A percentile compares a stretch with the other conserved stretches of the same genome.
phyloP scores from a whole-genome alignment of 768 basidiomycete genomes.

The Pleurotus citrinopileatus region DNA sequence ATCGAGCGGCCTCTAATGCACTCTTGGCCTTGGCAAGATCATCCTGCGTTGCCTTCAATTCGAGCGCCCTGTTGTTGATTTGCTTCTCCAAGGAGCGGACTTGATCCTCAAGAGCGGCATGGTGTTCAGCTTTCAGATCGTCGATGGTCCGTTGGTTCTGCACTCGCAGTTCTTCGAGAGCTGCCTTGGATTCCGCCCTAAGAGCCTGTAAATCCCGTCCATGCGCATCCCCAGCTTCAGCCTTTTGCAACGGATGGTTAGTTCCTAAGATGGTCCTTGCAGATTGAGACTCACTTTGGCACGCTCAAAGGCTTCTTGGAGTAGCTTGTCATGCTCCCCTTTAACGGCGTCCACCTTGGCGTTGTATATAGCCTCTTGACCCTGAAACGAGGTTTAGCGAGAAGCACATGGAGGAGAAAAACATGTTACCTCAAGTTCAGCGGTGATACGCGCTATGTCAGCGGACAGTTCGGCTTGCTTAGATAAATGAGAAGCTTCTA shows the following conservation, averaged over 20 bases:
- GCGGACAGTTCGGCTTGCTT: constrained; percentile 51
- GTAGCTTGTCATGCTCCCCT: constrained; percentile 56
- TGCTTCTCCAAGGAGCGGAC: constrained; percentile 59
- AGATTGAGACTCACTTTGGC: constrained; percentile 57
- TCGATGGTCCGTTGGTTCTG: constrained; percentile 62
- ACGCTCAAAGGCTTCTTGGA: constrained; percentile 71
- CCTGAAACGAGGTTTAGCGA: constrained; percentile 33
- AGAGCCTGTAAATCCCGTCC: constrained; percentile 68
- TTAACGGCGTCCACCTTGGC: constrained; percentile 65
- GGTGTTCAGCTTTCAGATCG: constrained; percentile 62
- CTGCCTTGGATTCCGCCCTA: constrained; percentile 60
- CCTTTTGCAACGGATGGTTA: constrained; percentile 34
- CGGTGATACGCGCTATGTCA: constrained; percentile 51
- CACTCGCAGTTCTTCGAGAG: constrained; percentile 66
- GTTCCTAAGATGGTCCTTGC: not conserved
- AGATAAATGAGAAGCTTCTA: constrained; percentile 45
- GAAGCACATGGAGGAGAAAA: constrained; percentile 6
- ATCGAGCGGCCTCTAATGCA: constrained; percentile 44
- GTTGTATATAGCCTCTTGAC: constrained; percentile 66
- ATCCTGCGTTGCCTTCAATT: constrained; percentile 83
- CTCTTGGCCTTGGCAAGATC: constrained; percentile 77
- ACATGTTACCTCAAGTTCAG: constrained; percentile 61
- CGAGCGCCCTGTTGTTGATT: constrained; percentile 57
- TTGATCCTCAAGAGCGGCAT: constrained; percentile 55
- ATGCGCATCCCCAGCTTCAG: constrained; percentile 69